Evolutionary conservation across 2,329 filamentous ascomycete species (phyloP), one percentile per base, ranked within the genome.

Genomic region (Aspergillus piperis): DNA sequence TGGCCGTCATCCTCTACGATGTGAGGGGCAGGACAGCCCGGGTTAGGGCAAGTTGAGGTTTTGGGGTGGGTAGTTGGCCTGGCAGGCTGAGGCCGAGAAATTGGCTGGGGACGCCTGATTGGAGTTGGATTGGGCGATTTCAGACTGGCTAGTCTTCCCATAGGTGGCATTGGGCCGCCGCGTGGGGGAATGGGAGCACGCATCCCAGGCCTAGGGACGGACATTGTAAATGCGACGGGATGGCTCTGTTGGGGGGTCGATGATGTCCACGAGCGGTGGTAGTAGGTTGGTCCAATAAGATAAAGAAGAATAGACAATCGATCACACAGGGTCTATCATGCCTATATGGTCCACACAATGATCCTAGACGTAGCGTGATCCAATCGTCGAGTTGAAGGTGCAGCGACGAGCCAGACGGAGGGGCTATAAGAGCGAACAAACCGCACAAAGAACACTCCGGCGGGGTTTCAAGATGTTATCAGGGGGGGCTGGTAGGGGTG

Each of bases 1-100:
- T 80, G 73, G 15, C 78, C 77, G 59, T 80, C 78, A 68, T 80
- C 77, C 59, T 78, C 76, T 42, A 80, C 74, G 38, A 81, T 79
- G 60, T 80, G 73, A 49, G 78, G 78, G 41, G 75, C 76, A 13
- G 77, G 75, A 70, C 80, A 82, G 44, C 71, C 71, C 1, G 77
- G 78, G 60, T 81, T 81, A 27, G 78, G 75, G 67, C 80, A 81
- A 27, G 72, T 78, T 11, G 74, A 69, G 15, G 75, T 75, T 58
- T 76, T 74, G n/a, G 73, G 71, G 54, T 75, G 70, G 38, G 75
- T 74, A 21, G 71, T 75, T 19, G 73, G 73, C 49, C 68, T 71
- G 38, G 70, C 54, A 39, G 68, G 65, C 59, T 73, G 69, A 61
- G 70, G 66, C 47, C 69, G 71, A n/a, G 67, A 63, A 53, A 71